Evolutionary conservation across 306 rosid genomes (phyloP), one percentile per base, ranked within the genome.

Genomic region (Begonia fuchsioides): DNA sequence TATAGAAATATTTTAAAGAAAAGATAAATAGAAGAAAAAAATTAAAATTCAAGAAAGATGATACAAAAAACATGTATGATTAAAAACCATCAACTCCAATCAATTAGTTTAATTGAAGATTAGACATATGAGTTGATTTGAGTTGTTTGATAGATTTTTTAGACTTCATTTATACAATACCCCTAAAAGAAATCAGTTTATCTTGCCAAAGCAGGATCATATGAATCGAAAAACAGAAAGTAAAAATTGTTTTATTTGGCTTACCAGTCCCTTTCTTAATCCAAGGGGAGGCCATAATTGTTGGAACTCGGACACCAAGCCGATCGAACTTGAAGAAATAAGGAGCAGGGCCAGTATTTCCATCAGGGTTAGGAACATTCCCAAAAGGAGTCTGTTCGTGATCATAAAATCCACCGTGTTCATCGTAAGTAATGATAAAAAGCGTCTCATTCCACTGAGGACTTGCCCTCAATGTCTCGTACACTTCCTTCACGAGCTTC

Each of bases 201-300:
- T 26, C 35, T 26, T 4, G 35, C 35, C 35, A 26, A 26, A 26
- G 35, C 35, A 26, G 35, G 35, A 26, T 26, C 35, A 26, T 26
- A 2, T 26, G 35, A 2, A 0, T 26, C 35, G 35, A 26, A 26
- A 2, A 26, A 26, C 35, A 26, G 35, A 26, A 26, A 26, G 3
- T 15, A 52, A n/a, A 20, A 9, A 5, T 18, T 6, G 26, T 17
- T 20, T 9, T 20, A 17, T 40, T 9, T 14, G 55, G 49, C 74
- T 76, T 69, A 92, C 98, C 96, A 46, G 76, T 71, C 58, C 93
- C 98, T 76, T 92, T 85, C 80, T 79, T 85, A 67, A 92, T 92
- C 98, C 98, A 85, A 47, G 98, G 98, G 61, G 98, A 92, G 53
- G 85, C 62, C 98, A 92, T 92, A 50, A 92, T 85, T 5, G 98